A percentile compares a stretch with the other conserved stretches of the same genome.
Evolutionary conservation across 106 monocot species (phyloP).

Genomic region (Dendrobium chrysotoxum): DNA sequence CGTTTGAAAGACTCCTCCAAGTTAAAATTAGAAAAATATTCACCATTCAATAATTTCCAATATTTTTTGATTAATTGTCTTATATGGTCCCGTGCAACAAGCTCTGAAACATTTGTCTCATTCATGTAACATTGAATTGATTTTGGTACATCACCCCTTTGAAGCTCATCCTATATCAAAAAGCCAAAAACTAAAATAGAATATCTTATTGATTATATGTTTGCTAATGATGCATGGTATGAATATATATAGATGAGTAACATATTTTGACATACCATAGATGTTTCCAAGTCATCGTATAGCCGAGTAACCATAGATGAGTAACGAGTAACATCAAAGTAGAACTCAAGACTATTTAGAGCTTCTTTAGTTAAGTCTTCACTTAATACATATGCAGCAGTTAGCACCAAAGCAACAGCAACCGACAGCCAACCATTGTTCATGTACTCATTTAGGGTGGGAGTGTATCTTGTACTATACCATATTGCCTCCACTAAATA

Average conservation of each 20-base stretch:
- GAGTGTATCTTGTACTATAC: not conserved
- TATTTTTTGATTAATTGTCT: not conserved
- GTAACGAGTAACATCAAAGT: not conserved
- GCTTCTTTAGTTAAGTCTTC: not conserved
- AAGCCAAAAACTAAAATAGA: not conserved
- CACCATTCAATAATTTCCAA: constrained; percentile 17
- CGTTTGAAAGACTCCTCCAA: constrained; percentile 2
- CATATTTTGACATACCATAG: not conserved
- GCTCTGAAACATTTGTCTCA: constrained; percentile 13
- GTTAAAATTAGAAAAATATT: not conserved
- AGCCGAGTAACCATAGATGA: not conserved
- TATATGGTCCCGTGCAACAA: constrained; percentile 7
- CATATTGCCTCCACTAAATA: not conserved
- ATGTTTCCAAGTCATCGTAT: constrained; percentile 6
- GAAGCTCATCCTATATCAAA: constrained; percentile 18
- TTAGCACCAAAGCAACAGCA: not conserved
- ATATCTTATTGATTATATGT: not conserved
- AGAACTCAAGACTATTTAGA: not conserved
- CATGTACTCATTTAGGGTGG: not conserved
- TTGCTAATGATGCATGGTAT: not conserved
- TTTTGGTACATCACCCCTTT: constrained; percentile 25
- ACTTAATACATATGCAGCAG: not conserved
- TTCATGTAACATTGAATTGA: constrained; percentile 33
- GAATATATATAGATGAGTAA: not conserved
- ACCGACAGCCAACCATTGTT: not conserved